These are phyloP conservation scores for Aureobasidium vineae DNA, from an alignment of 2,329 filamentous ascomycete genomes.

Conservation along the genomic window DNA sequence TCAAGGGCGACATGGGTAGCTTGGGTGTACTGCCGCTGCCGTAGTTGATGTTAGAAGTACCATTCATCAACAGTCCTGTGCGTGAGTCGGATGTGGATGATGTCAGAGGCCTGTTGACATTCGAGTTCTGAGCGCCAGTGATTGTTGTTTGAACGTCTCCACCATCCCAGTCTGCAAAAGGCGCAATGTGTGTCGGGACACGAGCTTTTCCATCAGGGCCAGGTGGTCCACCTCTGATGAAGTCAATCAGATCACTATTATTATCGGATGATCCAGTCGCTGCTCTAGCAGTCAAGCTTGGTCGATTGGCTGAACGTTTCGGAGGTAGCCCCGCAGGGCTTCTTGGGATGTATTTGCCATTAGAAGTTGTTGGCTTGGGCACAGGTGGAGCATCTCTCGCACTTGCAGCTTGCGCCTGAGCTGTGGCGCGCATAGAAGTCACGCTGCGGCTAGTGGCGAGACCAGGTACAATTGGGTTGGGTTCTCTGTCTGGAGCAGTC, in stretches of 20 bases:
- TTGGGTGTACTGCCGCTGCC: slow-evolving; percentile 3
- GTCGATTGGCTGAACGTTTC: slow-evolving; percentile 10
- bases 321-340: not conserved
- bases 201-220: slow-evolving; percentile 34
- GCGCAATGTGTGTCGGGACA: slow-evolving; percentile 26
- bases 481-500: slow-evolving; percentile 62
- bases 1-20: slow-evolving; percentile 6
- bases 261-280: slow-evolving; percentile 68
- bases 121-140: not conserved
- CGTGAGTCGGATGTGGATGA: slow-evolving; percentile 61
- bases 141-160: not conserved
- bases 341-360: slow-evolving; percentile 27
- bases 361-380: slow-evolving; percentile 17
- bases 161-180: slow-evolving; percentile 20
- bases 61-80: slow-evolving; percentile 59
- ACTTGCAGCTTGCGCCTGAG: slow-evolving; percentile 21
- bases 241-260: slow-evolving; percentile 86
- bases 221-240: slow-evolving; percentile 84
- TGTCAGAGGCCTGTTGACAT: slow-evolving; percentile 12
- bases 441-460: slow-evolving; percentile 24
- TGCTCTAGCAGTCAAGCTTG: slow-evolving; percentile 28
- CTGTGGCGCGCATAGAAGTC: slow-evolving; percentile 18
- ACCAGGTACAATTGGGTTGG: slow-evolving; percentile 27
- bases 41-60: not conserved
- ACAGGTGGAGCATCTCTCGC: slow-evolving; percentile 1